Conservation (phyloP, 2,329 filamentous ascomycete genomes). For the Colletotrichum cordylinicola region DNA sequence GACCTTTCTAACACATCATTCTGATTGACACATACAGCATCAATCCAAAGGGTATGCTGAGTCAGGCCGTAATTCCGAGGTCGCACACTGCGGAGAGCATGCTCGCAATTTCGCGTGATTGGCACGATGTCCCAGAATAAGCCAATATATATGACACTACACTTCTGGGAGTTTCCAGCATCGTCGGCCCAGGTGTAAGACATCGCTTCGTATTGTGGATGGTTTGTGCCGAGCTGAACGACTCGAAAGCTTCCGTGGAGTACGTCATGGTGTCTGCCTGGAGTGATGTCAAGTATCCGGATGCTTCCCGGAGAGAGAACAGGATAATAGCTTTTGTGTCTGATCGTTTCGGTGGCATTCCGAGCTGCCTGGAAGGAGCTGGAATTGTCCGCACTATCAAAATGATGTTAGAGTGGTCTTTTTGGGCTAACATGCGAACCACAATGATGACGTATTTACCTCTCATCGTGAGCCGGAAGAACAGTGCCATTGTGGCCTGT, state of each 20-base stretch:
- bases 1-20: background rate
- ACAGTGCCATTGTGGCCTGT: too few relatives aligned
- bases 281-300: background rate
- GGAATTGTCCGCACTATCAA: too few relatives aligned
- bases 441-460: too few relatives aligned
- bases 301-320: fast-evolving
- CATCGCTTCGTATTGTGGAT: fast-evolving
- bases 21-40: background rate
- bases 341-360: too few relatives aligned
- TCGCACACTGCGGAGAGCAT: background rate
- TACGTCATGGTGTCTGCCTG: fast-evolving
- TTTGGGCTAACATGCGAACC: too few relatives aligned
- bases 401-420: too few relatives aligned
- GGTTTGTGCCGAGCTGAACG: fast-evolving
- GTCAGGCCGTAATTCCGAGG: too few relatives aligned
- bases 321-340: too few relatives aligned
- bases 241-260: background rate
- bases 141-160: background rate
- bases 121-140: background rate
- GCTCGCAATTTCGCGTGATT: background rate
- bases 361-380: too few relatives aligned
- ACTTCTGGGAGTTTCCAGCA: fast-evolving
- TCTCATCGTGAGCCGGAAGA: too few relatives aligned
- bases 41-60: background rate
- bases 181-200: background rate